Evolutionary conservation across 2,329 filamentous ascomycete genomes (phyloP).

Genomic region (Graphium sp.): DNA sequence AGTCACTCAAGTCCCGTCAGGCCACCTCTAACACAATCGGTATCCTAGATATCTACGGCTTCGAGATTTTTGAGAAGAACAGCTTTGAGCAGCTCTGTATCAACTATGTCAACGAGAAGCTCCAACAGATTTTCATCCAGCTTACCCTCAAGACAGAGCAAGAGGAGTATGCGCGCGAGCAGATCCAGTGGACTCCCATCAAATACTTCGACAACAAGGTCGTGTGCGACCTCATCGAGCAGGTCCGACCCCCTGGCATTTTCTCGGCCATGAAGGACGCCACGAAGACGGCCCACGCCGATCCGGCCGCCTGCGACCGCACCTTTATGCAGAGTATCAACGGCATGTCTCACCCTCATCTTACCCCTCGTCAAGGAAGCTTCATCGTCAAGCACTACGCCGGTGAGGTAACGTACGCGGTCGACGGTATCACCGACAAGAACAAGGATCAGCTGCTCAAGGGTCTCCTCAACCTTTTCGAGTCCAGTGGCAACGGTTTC

Average conservation of each 20-base stretch:
- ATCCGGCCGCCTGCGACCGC: constrained; percentile 83
- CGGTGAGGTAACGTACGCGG: constrained; percentile 85
- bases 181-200: constrained; percentile 98
- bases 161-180: constrained; percentile 87
- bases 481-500: constrained; percentile 69
- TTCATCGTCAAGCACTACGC: constrained; percentile 99
- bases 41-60: constrained; percentile 97
- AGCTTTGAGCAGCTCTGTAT: constrained; percentile 98
- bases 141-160: constrained; percentile 92
- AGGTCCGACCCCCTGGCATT: constrained; percentile 74
- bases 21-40: constrained; percentile 72
- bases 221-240: constrained; percentile 92
- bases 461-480: constrained; percentile 76
- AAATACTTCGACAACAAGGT: constrained; percentile 99
- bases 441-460: constrained; percentile 97
- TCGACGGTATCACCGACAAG: constrained; percentile 97
- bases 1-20: constrained; percentile 66
- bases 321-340: constrained; percentile 92
- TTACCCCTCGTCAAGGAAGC: constrained; percentile 81
- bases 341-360: constrained; percentile 78
- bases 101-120: constrained; percentile 98
- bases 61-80: constrained; percentile 98
- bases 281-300: constrained; percentile 94
- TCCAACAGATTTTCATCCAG: constrained; percentile 98
- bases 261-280: constrained; percentile 96